Percentiles rank a stretch among this genome's conserved stretches.
Conservation (phyloP, 495 filamentous ascomycete genomes). For the Penicillium odoratum region DNA sequence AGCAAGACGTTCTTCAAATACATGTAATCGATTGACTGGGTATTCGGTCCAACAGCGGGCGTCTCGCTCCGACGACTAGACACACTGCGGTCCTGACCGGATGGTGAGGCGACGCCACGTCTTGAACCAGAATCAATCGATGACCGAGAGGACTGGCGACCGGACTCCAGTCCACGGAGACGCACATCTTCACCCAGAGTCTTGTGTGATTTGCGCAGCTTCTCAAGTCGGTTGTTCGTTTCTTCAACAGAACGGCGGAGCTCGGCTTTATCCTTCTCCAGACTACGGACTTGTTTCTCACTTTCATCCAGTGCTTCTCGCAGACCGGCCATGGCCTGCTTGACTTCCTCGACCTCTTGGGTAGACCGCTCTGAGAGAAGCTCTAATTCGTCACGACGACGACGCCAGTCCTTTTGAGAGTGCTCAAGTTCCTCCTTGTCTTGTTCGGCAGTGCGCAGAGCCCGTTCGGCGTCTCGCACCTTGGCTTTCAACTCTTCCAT, state of each 20-base stretch:
- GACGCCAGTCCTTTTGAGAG: constrained; percentile 70
- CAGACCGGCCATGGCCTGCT: constrained; percentile 74
- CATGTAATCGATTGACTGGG: constrained; percentile 63
- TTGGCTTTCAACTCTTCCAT: constrained; percentile 80
- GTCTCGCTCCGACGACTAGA: constrained; percentile 44
- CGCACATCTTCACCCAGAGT: constrained; percentile 45
- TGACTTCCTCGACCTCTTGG: constrained; percentile 71
- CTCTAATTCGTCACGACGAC: constrained; percentile 73
- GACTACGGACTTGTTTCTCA: constrained; percentile 76
- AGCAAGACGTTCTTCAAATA: constrained; percentile 95
- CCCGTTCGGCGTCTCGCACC: constrained; percentile 76
- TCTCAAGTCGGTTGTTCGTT: constrained; percentile 71
- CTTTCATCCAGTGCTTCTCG: constrained; percentile 81
- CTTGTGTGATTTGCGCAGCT: constrained; percentile 71
- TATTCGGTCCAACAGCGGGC: constrained; percentile 29
- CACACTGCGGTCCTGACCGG: constrained; percentile 36
- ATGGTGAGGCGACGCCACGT: constrained; percentile 40
- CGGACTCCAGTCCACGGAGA: constrained; percentile 41
- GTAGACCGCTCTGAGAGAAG: constrained; percentile 61
- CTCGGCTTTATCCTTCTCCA: constrained; percentile 78
- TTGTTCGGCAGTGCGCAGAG: constrained; percentile 65
- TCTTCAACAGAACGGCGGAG: constrained; percentile 77
- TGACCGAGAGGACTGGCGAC: constrained; percentile 57
- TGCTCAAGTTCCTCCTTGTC: constrained; percentile 71
- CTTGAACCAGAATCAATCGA: constrained; percentile 65